Base-by-base conservation (phyloP, 2,329 filamentous ascomycete species). In the Trematosphaeria pertusa region DNA sequence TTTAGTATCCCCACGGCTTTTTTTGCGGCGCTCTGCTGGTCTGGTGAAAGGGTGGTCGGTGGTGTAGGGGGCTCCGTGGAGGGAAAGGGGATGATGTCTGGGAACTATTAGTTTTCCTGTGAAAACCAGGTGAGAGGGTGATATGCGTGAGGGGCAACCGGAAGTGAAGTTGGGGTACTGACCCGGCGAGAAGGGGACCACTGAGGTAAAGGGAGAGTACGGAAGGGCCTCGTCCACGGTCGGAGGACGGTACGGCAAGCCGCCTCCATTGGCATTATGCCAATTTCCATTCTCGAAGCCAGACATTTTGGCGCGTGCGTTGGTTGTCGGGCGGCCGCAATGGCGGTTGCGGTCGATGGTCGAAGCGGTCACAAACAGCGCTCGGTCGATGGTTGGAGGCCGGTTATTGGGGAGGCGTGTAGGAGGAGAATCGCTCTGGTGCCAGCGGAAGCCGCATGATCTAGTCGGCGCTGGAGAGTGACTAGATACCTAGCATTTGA, bases 151-250 rank as follows among this genome's bases (percentile, higher is more conserved):
- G 34, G 19, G 14, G 37, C 40, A 43, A 39, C 24, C 14, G 21
- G 20, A 45, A 37, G 60, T 64, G 54, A 62, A 50, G 52, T 39
- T 47, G 48, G 28, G 40, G 15, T 48, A 71, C 75, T 57, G 73
- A 91, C 89, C 85, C 57, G 88, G 82, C 69, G 88, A 84, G 70
- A 93, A 90, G 2, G 89, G 89, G 41, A 89, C 81, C 37, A 92
- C 87, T 3, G 88, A 91, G 37, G 87, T 89, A 67, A 93, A 87
- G 18, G 90, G 89, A 40, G 89, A 89, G 72, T 86, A 92, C n/a
- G 88, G 87, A 35, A 94, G 78, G 21, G 89, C 89, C 65, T 94
- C 88, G 46, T 87, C 82, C 10, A 94, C 81, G 3, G 76, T 79
- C 9, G 77, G 75, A 17, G 77, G 70, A 19, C 73, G 61, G 36